Evolutionary conservation across 352 stramenopile species (phyloP).

Genomic region (Pythium vanterpoolii): DNA sequence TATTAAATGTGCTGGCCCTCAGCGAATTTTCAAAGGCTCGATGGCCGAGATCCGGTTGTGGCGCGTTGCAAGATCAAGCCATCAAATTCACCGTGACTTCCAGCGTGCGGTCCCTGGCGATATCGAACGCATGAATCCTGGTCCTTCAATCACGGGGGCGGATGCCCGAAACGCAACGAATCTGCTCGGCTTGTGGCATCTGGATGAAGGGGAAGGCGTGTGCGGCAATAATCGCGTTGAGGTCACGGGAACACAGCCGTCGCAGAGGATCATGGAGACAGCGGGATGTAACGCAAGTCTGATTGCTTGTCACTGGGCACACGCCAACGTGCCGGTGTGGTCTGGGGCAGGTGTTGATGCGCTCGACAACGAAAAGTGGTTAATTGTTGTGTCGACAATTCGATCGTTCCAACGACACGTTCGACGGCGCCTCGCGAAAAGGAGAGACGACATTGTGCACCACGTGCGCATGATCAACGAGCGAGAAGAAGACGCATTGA

Average conservation of each 20-base stretch:
- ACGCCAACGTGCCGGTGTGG: constrained; percentile 58
- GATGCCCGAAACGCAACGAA: constrained; percentile 12
- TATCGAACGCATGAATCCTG: constrained; percentile 21
- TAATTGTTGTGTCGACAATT: constrained; percentile 25
- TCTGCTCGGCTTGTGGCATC: constrained; percentile 63
- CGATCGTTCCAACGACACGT: constrained; percentile 22
- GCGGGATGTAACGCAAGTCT: constrained; percentile 41
- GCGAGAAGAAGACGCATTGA: constrained; percentile 28
- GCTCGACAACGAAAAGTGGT: constrained; percentile 31
- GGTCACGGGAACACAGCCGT: constrained; percentile 6
- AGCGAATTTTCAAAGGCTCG: constrained; percentile 69
- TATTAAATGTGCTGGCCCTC: constrained; percentile 29
- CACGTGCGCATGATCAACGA: constrained; percentile 35
- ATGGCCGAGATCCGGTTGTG: constrained; percentile 78
- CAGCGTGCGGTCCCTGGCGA: constrained; percentile 59
- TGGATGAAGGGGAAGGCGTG: constrained; percentile 73
- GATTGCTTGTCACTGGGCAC: constrained; percentile 64
- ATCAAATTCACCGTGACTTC: constrained; percentile 59
- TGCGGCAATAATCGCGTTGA: constrained; percentile 45
- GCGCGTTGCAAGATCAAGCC: constrained; percentile 33
- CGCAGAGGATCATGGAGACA: constrained; percentile 22
- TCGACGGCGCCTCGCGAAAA: background rate
- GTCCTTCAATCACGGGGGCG: constrained; percentile 5
- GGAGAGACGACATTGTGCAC: constrained; percentile 15
- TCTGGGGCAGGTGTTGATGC: constrained; percentile 35